Evolutionary conservation across 306 rosid species (phyloP).

Genomic region (Gillenia trifoliata): DNA sequence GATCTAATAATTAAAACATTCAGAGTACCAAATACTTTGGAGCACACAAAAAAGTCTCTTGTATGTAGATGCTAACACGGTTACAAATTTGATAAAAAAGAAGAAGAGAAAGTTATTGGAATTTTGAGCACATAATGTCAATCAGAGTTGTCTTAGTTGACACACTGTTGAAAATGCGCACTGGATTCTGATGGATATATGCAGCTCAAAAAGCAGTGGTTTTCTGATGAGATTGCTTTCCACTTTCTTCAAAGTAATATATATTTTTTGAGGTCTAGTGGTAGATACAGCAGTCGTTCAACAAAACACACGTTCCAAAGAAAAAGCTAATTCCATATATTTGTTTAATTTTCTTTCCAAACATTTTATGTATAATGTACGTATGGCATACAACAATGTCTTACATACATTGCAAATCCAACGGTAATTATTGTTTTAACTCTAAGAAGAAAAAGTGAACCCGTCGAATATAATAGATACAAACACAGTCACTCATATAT

Average conservation of each 20-base stretch:
- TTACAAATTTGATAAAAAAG: too few species aligned
- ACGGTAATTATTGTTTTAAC: too few species aligned
- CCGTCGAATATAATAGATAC: neutral
- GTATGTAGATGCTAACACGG: too few species aligned
- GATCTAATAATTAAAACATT: too few species aligned
- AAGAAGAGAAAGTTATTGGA: too few species aligned
- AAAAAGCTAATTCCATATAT: neutral
- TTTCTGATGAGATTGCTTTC: neutral
- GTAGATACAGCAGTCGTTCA: neutral
- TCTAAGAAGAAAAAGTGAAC: too few species aligned
- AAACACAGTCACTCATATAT: too few species aligned
- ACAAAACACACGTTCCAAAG: neutral
- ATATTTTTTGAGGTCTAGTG: neutral
- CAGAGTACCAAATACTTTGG: too few species aligned
- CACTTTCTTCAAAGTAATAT: neutral
- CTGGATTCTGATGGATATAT: neutral
- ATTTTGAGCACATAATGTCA: too few species aligned
- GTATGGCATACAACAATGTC: neutral
- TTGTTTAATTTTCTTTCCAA: too few species aligned
- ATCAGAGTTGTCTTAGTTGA: neutral
- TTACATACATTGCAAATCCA: rapidly evolving
- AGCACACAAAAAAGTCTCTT: too few species aligned
- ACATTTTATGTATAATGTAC: too few species aligned
- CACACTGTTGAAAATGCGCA: neutral
- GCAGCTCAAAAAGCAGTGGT: neutral